Evolutionary conservation across 805 yeast genomes (phyloP).

Genomic region (Sugiyamaella smithiae): DNA sequence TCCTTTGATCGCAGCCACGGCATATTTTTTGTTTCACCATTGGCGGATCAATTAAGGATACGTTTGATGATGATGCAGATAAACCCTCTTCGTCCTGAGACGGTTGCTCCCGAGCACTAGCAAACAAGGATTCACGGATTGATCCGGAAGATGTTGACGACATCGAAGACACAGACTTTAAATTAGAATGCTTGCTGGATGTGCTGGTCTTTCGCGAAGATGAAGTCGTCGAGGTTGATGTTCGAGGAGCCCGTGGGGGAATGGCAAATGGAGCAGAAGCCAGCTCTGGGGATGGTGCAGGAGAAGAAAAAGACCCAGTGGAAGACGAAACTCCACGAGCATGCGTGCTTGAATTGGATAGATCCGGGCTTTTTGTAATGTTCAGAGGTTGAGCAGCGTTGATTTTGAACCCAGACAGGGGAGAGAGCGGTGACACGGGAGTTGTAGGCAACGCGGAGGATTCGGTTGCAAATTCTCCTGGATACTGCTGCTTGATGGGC

Average conservation of each 20-base stretch:
- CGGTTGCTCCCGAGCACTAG: slow-evolving; percentile 4
- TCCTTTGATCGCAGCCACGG: slow-evolving; percentile 61
- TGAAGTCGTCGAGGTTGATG: not conserved
- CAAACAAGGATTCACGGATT: slow-evolving; percentile 8
- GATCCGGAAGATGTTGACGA: slow-evolving; percentile 10
- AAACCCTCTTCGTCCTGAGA: not conserved
- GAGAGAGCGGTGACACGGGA: not conserved
- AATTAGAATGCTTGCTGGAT: slow-evolving; percentile 5
- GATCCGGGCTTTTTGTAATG: not conserved
- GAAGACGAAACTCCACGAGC: not conserved
- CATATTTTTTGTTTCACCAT: slow-evolving; percentile 42
- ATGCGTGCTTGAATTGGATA: not conserved
- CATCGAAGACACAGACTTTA: slow-evolving; percentile 1
- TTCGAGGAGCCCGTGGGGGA: slow-evolving; percentile 5
- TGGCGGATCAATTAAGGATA: not conserved
- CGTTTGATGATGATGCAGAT: slow-evolving; percentile 1
- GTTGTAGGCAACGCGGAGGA: not conserved
- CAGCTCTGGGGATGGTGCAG: slow-evolving; percentile 1
- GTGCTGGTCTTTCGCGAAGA: slow-evolving; percentile 2
- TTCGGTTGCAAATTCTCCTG: not conserved
- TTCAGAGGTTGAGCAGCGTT: not conserved
- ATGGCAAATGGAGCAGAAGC: not conserved
- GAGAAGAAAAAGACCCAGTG: not conserved
- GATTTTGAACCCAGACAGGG: not conserved
- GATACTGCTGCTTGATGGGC: not conserved